Conservation (phyloP, 257 asterid genomes). For the Penstemon davidsonii region DNA sequence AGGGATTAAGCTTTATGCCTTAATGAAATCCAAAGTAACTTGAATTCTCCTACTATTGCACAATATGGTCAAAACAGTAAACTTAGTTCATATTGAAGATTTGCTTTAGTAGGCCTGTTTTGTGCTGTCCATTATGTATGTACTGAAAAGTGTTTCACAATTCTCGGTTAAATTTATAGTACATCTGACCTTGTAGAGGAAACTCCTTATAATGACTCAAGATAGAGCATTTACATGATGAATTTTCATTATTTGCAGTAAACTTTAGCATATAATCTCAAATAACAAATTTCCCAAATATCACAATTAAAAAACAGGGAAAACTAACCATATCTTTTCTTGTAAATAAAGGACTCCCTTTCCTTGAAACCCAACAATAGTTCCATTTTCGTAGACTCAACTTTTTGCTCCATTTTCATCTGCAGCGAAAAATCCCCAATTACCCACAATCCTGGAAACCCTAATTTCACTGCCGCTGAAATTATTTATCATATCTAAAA, state of each 20-base stretch:
- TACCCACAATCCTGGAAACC: slow-evolving; percentile 32
- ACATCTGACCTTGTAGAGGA: not conserved
- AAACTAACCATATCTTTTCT: slow-evolving; percentile 63
- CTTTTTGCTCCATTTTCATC: slow-evolving; percentile 52
- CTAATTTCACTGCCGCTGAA: slow-evolving; percentile 22
- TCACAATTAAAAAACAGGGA: not conserved
- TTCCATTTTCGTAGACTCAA: slow-evolving; percentile 49
- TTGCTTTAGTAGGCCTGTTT: not conserved
- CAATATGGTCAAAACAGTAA: not conserved
- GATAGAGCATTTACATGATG: too few relatives aligned
- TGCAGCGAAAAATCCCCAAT: slow-evolving; percentile 42
- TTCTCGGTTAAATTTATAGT: not conserved
- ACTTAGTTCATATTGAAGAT: not conserved
- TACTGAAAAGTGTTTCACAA: not conserved
- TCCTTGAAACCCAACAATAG: slow-evolving; percentile 53
- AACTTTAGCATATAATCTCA: not conserved
- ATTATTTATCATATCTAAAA: slow-evolving; percentile 11
- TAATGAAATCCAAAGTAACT: too few relatives aligned
- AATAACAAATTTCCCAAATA: not conserved
- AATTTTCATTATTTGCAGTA: too few relatives aligned
- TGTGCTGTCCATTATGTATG: not conserved
- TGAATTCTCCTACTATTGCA: too few relatives aligned
- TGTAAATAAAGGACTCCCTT: slow-evolving; percentile 52
- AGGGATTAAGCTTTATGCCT: too few relatives aligned
- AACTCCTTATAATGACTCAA: not conserved